Base-by-base conservation (phyloP, 2,329 filamentous ascomycete species). In the Venturia oleaginea region DNA sequence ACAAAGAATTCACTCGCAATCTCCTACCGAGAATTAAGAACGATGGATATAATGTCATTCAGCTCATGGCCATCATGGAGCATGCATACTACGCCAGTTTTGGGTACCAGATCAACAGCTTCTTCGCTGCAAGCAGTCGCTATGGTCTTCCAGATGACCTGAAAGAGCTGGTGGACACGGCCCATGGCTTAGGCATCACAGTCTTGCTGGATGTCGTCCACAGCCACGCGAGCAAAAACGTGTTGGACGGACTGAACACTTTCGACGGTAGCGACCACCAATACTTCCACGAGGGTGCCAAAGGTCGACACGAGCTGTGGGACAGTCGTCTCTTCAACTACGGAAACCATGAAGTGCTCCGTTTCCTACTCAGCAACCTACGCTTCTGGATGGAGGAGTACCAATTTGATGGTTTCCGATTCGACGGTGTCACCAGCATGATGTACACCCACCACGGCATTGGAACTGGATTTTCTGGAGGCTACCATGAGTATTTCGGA, bases 301-400 rank as follows among this genome's bases (percentile, higher is more conserved):
- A 89, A 75, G 94, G 94, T 34, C 85, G 85, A 63, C 94, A 99
- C 74, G 92, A 96, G 51, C 82, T 95, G 62, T 99, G 94, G 94
- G 94, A 97, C 74, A 96, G 91, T 76, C 86, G 94, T 66, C 79
- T 99, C 64, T 99, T 99, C 83, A 99, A 99, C 80, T 99, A 97
- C 73, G 93, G 92, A 37, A 86, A 86, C 71, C 92, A 97, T 71
- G 94, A 99, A 74, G 94, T 99, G 27, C 76, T 97, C 74, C 86
- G 94, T n/a, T 99, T 99, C 78, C 80, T 99, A 57, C 81, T 99
- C 32, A 97, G 92, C 75, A 99, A 99, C 74, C 78, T 99, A 65
- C 85, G 93, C 30, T 99, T 96, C 80, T 99, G 94, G 92, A 97
- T 99, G 92, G 93, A 97, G 65, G 92, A 97, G 77, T 99, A 97